phyloP scores from a whole-genome alignment of 2,329 filamentous ascomycete genomes.

The Fusarium sublunatum region DNA sequence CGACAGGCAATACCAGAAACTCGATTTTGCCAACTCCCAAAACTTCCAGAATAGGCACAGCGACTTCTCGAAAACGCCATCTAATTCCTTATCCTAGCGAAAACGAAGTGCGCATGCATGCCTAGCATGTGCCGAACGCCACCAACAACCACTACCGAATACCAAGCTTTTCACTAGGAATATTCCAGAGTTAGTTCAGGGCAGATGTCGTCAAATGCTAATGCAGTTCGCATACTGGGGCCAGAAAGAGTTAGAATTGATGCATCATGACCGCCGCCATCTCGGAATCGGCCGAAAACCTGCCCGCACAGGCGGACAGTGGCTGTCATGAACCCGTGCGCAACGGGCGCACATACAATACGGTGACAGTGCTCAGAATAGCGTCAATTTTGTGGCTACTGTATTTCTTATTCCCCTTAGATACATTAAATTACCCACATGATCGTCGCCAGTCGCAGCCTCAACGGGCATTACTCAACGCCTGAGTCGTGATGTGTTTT shows the following conservation, averaged over 20 bases:
- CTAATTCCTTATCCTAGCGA: background rate
- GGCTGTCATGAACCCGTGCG: slow-evolving; percentile 1
- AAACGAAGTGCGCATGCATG: background rate
- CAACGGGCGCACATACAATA: background rate
- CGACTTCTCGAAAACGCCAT: slow-evolving; percentile 22
- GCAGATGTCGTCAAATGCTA: background rate
- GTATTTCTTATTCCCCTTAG: background rate
- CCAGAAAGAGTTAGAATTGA: slow-evolving; percentile 12
- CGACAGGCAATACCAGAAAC: slow-evolving; percentile 1
- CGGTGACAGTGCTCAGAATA: slow-evolving; percentile 3
- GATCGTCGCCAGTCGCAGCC: background rate
- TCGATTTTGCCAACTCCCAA: slow-evolving; percentile 13
- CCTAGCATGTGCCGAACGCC: slow-evolving; percentile 18
- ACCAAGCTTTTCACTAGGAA: slow-evolving; percentile 34
- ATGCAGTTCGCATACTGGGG: slow-evolving; percentile 10
- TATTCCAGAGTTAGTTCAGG: slow-evolving; percentile 18
- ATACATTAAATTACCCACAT: slow-evolving; percentile 7
- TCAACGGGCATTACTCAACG: slow-evolving; percentile 1
- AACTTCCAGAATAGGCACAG: slow-evolving; percentile 23
- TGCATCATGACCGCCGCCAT: background rate
- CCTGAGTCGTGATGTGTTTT: slow-evolving; percentile 3
- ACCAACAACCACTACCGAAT: slow-evolving; percentile 30
- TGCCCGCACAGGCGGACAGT: background rate
- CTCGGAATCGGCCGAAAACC: background rate
- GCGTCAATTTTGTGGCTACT: slow-evolving; percentile 5